Evolutionary conservation across 495 filamentous ascomycete genomes (phyloP).

Genomic region (Penicillium mononematosum): DNA sequence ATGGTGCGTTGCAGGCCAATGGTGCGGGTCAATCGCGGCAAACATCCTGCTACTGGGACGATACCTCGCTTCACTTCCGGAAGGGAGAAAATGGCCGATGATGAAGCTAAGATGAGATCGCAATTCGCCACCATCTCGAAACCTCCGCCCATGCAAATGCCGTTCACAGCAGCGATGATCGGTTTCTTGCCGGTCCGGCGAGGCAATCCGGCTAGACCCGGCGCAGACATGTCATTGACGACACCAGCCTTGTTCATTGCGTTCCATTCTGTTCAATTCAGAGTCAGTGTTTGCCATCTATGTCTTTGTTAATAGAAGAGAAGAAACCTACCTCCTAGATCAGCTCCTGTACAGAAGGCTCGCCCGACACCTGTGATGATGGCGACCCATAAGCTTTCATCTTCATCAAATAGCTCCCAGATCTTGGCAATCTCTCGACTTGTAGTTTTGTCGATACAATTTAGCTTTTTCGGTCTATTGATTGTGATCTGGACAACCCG

Average conservation of each 20-base stretch:
- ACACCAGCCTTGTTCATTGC: conserved; percentile 33
- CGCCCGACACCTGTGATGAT: conserved; percentile 56
- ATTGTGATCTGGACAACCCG: conserved; percentile 45
- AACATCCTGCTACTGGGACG: conserved; percentile 64
- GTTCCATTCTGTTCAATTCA: conserved; percentile 39
- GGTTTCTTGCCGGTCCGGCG: conserved; percentile 54
- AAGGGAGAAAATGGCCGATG: conserved; percentile 56
- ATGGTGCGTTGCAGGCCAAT: conserved; percentile 67
- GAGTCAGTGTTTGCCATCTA: conserved; percentile 1
- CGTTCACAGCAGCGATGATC: conserved; percentile 73
- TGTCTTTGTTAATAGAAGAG: neutral
- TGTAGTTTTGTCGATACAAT: conserved; percentile 46
- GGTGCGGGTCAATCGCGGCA: conserved; percentile 69
- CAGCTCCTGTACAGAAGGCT: conserved; percentile 58
- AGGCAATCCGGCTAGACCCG: conserved; percentile 55
- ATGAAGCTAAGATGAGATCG: conserved; percentile 64
- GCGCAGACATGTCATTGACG: conserved; percentile 45
- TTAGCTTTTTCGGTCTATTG: conserved; percentile 46
- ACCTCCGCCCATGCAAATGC: conserved; percentile 72
- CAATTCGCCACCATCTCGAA: conserved; percentile 70
- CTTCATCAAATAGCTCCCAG: conserved; percentile 52
- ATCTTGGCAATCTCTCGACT: conserved; percentile 50
- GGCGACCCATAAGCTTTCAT: conserved; percentile 51
- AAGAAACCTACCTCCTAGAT: conserved; percentile 40
- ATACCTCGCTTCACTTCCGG: conserved; percentile 72